These are phyloP conservation scores for Podosphaera aphanis DNA, from an alignment of 2,329 filamentous ascomycete species.

Conservation along the genomic window DNA sequence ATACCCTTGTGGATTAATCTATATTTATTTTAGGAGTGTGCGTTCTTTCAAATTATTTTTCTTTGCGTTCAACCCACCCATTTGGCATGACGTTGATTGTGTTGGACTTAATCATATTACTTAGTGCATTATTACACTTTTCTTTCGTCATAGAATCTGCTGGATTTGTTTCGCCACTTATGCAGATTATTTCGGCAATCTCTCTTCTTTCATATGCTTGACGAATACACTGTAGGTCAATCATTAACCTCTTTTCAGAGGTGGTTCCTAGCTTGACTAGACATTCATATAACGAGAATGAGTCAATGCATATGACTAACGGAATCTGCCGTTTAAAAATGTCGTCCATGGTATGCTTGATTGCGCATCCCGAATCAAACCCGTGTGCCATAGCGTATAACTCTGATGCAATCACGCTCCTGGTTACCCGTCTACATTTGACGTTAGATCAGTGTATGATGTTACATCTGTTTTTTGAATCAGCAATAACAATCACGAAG, in stretches of 20 bases:
- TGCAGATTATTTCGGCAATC: neutral
- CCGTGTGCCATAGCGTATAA: neutral
- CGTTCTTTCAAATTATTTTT: neutral
- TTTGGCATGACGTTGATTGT: neutral
- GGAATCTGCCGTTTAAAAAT: neutral
- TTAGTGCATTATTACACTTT: neutral
- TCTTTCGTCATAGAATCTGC: neutral
- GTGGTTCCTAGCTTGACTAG: neutral
- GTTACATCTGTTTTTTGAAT: neutral
- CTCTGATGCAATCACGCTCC: neutral
- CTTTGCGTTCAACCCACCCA: neutral
- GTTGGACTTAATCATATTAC: neutral
- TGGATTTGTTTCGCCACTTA: neutral
- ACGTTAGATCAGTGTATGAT: neutral
- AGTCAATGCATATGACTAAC: neutral
- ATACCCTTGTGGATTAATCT: too few relatives aligned
- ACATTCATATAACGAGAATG: neutral
- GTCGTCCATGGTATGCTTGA: neutral
- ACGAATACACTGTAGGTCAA: neutral
- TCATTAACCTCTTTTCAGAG: neutral
- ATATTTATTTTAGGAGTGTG: too few relatives aligned
- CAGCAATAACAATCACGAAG: neutral
- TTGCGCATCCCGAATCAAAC: neutral
- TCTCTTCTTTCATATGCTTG: slow-evolving; percentile 1
- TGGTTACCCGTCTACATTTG: neutral